phyloP scores from a whole-genome alignment of 139 green algal species.

The Pseudopediastrum boryanum region DNA sequence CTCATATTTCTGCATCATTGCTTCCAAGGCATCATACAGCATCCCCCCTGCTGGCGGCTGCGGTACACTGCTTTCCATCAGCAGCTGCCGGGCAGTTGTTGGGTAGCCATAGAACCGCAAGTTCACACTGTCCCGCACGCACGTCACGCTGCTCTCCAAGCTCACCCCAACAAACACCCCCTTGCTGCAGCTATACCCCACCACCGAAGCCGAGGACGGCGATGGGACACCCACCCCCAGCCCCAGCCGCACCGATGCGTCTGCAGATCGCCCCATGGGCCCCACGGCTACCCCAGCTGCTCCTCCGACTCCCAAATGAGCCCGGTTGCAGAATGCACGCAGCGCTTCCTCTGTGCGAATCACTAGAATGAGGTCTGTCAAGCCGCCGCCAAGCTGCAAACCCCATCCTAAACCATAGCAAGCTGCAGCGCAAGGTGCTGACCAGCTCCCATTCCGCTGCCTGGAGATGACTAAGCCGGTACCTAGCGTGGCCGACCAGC shows the following conservation, averaged over 20 bases:
- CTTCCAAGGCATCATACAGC: constrained; percentile 60
- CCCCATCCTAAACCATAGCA: constrained; percentile 62
- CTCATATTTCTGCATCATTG: constrained; percentile 21
- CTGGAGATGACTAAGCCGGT: constrained; percentile 68
- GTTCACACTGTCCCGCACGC: constrained; percentile 49
- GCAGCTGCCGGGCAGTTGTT: constrained; percentile 59
- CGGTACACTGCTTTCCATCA: constrained; percentile 50
- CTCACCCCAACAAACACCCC: constrained; percentile 68
- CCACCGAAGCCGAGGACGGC: constrained; percentile 42
- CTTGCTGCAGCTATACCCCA: constrained; percentile 57
- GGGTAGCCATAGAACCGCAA: constrained; percentile 45
- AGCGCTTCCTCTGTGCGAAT: constrained; percentile 43
- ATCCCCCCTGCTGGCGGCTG: constrained; percentile 58
- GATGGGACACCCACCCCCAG: constrained; percentile 13
- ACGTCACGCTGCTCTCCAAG: constrained; percentile 54
- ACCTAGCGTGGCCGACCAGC: constrained; percentile 61
- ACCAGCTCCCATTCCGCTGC: constrained; percentile 48
- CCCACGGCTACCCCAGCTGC: constrained; percentile 54
- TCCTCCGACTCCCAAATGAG: constrained; percentile 59
- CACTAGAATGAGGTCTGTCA: constrained; percentile 72
- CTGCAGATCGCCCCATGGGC: constrained; percentile 60
- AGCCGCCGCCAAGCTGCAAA: constrained; percentile 50
- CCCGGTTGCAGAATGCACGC: constrained; percentile 48
- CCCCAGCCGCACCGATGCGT: constrained; percentile 49
- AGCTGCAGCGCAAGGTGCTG: constrained; percentile 55